Evolutionary conservation across 768 basidiomycete genomes (phyloP).

Genomic region (Filobasidium floriforme): DNA sequence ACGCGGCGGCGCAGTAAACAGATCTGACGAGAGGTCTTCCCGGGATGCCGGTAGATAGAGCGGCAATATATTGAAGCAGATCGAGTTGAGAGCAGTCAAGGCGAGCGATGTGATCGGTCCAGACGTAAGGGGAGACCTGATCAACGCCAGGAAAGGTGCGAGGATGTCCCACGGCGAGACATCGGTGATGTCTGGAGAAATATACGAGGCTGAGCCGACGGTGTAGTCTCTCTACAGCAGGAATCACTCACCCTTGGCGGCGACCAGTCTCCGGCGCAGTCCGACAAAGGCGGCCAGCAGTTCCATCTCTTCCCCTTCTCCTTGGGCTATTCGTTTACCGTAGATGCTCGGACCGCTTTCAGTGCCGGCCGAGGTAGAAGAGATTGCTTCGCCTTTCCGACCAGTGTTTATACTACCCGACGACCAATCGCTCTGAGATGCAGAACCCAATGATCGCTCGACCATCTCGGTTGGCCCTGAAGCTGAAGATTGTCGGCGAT

Average conservation of each 20-base stretch:
- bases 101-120: constrained; percentile 96
- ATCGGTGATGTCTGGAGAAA: constrained; percentile 25
- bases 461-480: constrained; percentile 19
- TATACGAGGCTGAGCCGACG: not conserved
- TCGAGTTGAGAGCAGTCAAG: constrained; percentile 74
- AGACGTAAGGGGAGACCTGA: constrained; percentile 87
- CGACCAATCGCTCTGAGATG: constrained; percentile 48
- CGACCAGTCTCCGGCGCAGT: constrained; percentile 65
- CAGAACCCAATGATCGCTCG: constrained; percentile 11
- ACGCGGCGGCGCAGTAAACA: constrained; percentile 7
- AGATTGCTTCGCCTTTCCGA: not conserved
- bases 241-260: constrained; percentile 57
- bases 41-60: constrained; percentile 28
- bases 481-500: constrained; percentile 13
- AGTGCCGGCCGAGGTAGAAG: not conserved
- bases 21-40: constrained; percentile 4
- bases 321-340: constrained; percentile 69
- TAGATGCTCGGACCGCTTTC: constrained; percentile 44
- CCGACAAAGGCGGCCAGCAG: constrained; percentile 85
- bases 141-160: constrained; percentile 82
- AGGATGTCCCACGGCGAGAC: constrained; percentile 50
- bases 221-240: not conserved
- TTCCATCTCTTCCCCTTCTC: constrained; percentile 61
- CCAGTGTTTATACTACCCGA: not conserved
- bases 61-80: constrained; percentile 54